A percentile compares a stretch with the other conserved stretches of the same genome.
phyloP scores from a whole-genome alignment of 495 filamentous ascomycete species.

The Paragyromitra xinjiangensis region DNA sequence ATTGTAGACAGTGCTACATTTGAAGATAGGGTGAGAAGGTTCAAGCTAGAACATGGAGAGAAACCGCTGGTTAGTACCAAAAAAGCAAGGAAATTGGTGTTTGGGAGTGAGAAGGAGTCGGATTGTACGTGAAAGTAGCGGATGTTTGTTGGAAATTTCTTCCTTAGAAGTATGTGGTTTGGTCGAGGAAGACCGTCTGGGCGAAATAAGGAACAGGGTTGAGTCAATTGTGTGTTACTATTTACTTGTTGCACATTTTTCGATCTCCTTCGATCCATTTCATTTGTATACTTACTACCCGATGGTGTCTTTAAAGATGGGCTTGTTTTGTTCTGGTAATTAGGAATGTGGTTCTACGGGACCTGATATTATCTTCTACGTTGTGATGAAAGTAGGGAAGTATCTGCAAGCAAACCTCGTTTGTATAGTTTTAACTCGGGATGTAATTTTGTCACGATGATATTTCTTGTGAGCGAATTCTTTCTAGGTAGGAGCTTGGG shows the following conservation, averaged over 20 bases:
- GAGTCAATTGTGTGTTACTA: neutral
- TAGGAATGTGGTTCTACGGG: too few relatives aligned
- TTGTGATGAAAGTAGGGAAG: neutral
- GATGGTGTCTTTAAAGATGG: neutral
- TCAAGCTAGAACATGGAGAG: neutral
- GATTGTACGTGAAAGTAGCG: constrained; percentile 7
- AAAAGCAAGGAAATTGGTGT: constrained; percentile 14
- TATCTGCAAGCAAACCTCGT: neutral
- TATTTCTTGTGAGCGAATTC: neutral
- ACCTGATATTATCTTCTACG: too few relatives aligned
- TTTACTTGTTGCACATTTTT: constrained; percentile 10
- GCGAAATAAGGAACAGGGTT: neutral
- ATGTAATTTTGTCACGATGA: neutral
- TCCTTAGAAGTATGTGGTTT: neutral
- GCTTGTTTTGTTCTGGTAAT: neutral
- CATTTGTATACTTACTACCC: constrained; percentile 8
- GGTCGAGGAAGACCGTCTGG: neutral
- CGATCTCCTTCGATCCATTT: neutral
- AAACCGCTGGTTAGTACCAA: constrained; percentile 1
- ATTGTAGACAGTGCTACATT: neutral
- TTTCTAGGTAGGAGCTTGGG: neutral
- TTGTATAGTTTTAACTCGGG: neutral
- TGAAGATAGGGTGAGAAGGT: neutral
- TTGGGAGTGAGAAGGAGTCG: constrained; percentile 25
- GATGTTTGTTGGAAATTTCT: neutral